These are phyloP conservation scores for Aspergillaceae sp. DNA, from an alignment of 2,329 filamentous ascomycete species.

Conservation along the genomic window DNA sequence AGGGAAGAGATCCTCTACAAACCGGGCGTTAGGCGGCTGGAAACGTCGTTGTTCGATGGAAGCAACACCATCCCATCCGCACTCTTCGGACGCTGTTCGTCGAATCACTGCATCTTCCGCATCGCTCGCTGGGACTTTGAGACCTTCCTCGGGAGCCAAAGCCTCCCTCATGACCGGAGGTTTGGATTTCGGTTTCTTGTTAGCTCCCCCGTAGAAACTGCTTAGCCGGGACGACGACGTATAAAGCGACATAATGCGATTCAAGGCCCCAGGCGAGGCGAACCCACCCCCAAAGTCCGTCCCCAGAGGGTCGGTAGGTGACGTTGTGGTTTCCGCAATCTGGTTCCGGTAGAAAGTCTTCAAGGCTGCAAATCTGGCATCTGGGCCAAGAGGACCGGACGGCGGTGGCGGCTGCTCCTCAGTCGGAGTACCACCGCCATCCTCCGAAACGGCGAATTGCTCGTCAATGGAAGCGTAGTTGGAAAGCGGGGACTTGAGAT, in stretches of 20 bases:
- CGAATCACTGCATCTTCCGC: slow-evolving; percentile 53
- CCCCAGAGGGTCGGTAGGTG: slow-evolving; percentile 47
- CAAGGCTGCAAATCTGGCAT: slow-evolving; percentile 65
- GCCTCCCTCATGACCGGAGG: slow-evolving; percentile 75
- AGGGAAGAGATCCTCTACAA: slow-evolving; percentile 68
- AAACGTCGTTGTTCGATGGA: slow-evolving; percentile 45
- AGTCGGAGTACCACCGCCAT: slow-evolving; percentile 20
- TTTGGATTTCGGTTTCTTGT: slow-evolving; percentile 59
- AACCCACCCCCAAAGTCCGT: slow-evolving; percentile 40
- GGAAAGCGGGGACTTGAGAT: slow-evolving; percentile 31
- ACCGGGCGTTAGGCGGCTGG: slow-evolving; percentile 48
- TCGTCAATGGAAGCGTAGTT: slow-evolving; percentile 29
- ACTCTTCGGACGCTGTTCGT: slow-evolving; percentile 44
- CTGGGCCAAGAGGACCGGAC: slow-evolving; percentile 45
- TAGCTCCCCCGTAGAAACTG: slow-evolving; percentile 42
- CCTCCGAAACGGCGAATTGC: slow-evolving; percentile 16
- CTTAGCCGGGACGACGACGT: slow-evolving; percentile 49
- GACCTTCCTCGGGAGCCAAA: slow-evolving; percentile 59
- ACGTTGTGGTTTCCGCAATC: slow-evolving; percentile 53
- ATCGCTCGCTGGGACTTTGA: slow-evolving; percentile 54
- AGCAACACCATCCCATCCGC: slow-evolving; percentile 57
- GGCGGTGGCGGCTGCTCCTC: slow-evolving; percentile 22
- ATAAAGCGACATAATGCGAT: slow-evolving; percentile 87
- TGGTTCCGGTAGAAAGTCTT: slow-evolving; percentile 76
- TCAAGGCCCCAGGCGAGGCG: slow-evolving; percentile 70